phyloP scores from a whole-genome alignment of 169 alveolate genomes.

The Cryptosporidium sp. region DNA sequence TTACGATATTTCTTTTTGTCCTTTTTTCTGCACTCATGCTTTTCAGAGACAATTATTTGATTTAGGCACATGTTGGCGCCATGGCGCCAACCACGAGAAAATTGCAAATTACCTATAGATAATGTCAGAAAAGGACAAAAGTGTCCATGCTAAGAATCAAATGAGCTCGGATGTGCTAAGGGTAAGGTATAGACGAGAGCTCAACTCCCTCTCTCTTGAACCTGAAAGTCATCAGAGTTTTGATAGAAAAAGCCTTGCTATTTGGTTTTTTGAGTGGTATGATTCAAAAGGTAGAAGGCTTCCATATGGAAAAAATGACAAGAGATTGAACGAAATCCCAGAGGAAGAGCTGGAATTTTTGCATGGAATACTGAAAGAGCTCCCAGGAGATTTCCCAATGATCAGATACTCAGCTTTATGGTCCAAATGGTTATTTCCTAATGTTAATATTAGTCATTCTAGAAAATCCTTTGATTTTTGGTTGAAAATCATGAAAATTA shows the following conservation, averaged over 20 bases:
- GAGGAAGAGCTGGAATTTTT: constrained; percentile 40
- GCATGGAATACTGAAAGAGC: constrained; percentile 20
- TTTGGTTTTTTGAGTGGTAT: constrained; percentile 75
- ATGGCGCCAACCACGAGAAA: background rate
- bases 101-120: background rate
- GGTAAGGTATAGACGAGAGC: constrained; percentile 26
- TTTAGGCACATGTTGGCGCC: constrained; percentile 21
- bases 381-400: constrained; percentile 59
- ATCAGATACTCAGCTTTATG: constrained; percentile 24
- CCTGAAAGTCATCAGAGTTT: background rate
- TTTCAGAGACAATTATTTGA: constrained; percentile 35
- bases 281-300: constrained; percentile 54
- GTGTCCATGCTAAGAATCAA: constrained; percentile 9
- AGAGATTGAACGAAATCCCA: constrained; percentile 13
- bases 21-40: background rate
- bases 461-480: background rate
- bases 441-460: constrained; percentile 7
- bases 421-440: constrained; percentile 60
- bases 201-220: background rate
- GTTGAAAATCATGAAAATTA: constrained; percentile 29
- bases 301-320: constrained; percentile 21
- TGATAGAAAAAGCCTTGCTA: background rate
- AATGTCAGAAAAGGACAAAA: constrained; percentile 27
- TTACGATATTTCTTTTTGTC: background rate
- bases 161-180: constrained; percentile 58